A percentile compares a stretch with the other conserved stretches of the same genome.
Conservation (phyloP, 495 filamentous ascomycete genomes). For the Delitschia confertaspora region DNA sequence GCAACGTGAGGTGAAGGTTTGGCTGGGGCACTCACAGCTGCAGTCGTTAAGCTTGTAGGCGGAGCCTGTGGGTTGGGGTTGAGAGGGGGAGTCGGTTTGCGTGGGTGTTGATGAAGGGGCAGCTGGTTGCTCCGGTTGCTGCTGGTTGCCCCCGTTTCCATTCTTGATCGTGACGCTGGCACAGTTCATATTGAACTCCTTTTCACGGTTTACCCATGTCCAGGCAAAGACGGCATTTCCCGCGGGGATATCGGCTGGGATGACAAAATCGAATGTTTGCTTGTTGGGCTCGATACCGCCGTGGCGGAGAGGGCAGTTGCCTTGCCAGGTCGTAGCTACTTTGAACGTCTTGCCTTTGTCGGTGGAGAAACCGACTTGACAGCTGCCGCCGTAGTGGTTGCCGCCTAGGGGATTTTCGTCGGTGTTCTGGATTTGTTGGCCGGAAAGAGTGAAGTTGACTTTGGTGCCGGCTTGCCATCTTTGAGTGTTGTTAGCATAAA, state of each 20-base stretch:
- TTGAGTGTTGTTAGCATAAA: no score
- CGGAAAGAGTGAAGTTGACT: conserved; percentile 24
- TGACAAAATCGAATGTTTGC: conserved; percentile 33
- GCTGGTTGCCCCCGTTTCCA: not conserved
- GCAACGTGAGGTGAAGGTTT: conserved; percentile 2
- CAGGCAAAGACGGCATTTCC: conserved; percentile 34
- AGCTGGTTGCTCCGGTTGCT: not conserved
- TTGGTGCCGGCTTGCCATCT: conserved; percentile 32
- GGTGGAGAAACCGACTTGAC: conserved; percentile 33
- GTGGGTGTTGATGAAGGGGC: not conserved
- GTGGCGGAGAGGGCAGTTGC: conserved; percentile 34
- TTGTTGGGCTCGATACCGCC: conserved; percentile 18
- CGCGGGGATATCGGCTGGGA: conserved; percentile 31
- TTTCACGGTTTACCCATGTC: conserved; percentile 37
- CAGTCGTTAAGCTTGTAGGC: conserved; percentile 17
- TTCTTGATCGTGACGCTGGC: conserved; percentile 27
- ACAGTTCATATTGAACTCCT: conserved; percentile 34
- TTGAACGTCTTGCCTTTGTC: conserved; percentile 33
- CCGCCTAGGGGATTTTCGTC: conserved; percentile 13
- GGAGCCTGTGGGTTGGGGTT: conserved; percentile 4
- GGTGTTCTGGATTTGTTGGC: conserved; percentile 1
- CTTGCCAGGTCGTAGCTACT: conserved; percentile 33
- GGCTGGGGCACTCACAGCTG: conserved; percentile 17
- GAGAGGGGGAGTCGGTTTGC: not conserved
- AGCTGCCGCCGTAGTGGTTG: conserved; percentile 35